These are phyloP conservation scores for Dalbergia cultrata DNA, from an alignment of 306 rosid genomes.

Conservation along the genomic window DNA sequence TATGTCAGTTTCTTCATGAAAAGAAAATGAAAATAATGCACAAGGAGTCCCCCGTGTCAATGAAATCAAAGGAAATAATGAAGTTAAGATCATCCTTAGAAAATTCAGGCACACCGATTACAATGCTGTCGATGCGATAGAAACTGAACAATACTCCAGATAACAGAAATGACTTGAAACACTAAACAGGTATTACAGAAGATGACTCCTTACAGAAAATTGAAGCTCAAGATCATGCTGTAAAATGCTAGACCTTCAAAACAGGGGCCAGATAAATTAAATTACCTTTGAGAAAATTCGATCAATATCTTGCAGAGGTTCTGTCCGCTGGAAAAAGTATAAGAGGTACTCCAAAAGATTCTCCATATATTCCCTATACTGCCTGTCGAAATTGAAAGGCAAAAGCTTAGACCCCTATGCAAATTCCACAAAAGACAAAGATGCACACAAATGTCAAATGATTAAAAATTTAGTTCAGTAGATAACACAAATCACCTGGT, in stretches of 20 bases:
- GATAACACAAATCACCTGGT: constrained; percentile 57
- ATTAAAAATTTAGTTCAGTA: constrained; percentile 15
- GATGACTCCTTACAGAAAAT: neutral
- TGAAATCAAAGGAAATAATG: neutral
- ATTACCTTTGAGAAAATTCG: constrained; percentile 85
- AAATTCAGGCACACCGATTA: neutral
- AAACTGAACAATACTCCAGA: neutral
- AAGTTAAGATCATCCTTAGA: neutral
- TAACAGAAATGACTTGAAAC: constrained; percentile 7
- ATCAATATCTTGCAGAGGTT: constrained; percentile 96
- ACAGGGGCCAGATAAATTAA: constrained; percentile 16
- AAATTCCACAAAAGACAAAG: neutral
- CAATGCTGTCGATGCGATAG: neutral
- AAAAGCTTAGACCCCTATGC: constrained; percentile 31
- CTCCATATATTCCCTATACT: constrained; percentile 78
- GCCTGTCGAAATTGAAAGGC: constrained; percentile 62
- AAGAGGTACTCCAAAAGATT: constrained; percentile 79
- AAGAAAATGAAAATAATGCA: constrained; percentile 3
- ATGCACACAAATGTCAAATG: constrained; percentile 29
- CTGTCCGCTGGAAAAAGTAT: constrained; percentile 89
- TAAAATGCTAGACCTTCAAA: constrained; percentile 14
- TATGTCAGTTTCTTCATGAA: constrained; percentile 41
- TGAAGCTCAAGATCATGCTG: constrained; percentile 37
- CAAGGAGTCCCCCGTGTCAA: neutral
- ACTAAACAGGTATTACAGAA: constrained; percentile 16